These are phyloP conservation scores for Carex littledalei DNA, from an alignment of 176 grass and related monocot species.

Conservation along the genomic window DNA sequence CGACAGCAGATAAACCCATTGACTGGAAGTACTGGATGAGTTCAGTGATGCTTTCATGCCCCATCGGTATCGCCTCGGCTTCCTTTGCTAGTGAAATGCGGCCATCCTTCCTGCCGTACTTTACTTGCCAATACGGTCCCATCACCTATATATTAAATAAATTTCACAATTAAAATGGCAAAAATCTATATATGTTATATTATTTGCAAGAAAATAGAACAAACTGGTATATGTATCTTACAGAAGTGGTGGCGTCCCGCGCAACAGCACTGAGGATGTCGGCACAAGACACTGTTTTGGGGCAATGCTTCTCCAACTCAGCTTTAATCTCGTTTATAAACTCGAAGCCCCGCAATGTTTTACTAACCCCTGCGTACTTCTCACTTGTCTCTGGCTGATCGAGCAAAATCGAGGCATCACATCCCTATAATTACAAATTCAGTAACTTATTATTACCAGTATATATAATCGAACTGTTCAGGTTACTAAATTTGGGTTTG, in stretches of 20 bases:
- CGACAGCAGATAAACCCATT: conserved; percentile 45
- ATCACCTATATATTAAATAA: neutral
- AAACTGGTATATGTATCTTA: neutral
- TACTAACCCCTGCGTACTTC: conserved; percentile 46
- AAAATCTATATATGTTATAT: neutral
- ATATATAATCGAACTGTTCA: neutral
- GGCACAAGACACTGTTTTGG: conserved; percentile 57
- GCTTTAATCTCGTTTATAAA: conserved; percentile 68
- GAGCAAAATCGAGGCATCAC: conserved; percentile 65
- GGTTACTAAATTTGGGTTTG: neutral
- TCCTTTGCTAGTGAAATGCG: conserved; percentile 24
- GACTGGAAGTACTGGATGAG: conserved; percentile 63
- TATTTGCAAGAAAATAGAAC: neutral
- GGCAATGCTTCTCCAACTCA: conserved; percentile 56
- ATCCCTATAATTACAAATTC: conserved; percentile 38
- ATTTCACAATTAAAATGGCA: neutral
- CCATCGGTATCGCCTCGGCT: conserved; percentile 55
- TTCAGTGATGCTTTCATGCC: conserved; percentile 49
- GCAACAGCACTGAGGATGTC: conserved; percentile 68
- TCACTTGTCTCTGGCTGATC: conserved; percentile 45
- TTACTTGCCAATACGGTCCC: conserved; percentile 17
- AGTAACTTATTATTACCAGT: neutral
- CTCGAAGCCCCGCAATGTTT: conserved; percentile 62
- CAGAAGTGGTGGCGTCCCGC: conserved; percentile 41
- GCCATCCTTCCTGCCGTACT: conserved; percentile 65